Evolutionary conservation across 805 yeast genomes (phyloP).

Genomic region (Ogataea naganishii): DNA sequence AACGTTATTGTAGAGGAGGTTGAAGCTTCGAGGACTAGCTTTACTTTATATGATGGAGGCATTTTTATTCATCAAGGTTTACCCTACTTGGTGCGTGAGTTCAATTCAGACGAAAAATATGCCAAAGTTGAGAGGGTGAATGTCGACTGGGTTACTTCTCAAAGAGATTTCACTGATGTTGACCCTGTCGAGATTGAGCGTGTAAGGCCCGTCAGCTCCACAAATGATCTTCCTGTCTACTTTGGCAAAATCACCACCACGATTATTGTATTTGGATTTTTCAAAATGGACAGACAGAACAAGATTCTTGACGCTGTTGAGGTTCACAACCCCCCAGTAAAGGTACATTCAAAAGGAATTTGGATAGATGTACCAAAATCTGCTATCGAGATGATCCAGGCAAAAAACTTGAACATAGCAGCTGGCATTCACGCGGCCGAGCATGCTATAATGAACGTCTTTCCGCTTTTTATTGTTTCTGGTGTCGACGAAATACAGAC

Average conservation of each 20-base stretch:
- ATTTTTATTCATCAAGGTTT: conserved; percentile 91
- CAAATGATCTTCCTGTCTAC: conserved; percentile 48
- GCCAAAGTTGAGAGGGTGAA: conserved; percentile 84
- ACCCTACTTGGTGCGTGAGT: conserved; percentile 79
- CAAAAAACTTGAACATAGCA: conserved; percentile 59
- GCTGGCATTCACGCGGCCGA: conserved; percentile 97
- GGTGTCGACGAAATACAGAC: conserved; percentile 76
- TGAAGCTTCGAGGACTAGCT: conserved; percentile 82
- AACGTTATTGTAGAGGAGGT: conserved; percentile 80
- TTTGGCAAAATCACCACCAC: conserved; percentile 71
- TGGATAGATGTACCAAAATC: conserved; percentile 80
- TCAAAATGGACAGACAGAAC: conserved; percentile 68
- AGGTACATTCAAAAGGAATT: conserved; percentile 64
- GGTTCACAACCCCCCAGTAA: conserved; percentile 80
- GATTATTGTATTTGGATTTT: conserved; percentile 82
- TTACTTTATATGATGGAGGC: conserved; percentile 87
- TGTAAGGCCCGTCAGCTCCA: conserved; percentile 45
- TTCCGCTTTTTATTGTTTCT: conserved; percentile 66
- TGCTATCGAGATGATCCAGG: conserved; percentile 51
- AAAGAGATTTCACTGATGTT: conserved; percentile 87
- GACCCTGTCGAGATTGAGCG: conserved; percentile 73
- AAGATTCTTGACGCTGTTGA: conserved; percentile 91
- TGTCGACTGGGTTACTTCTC: conserved; percentile 91
- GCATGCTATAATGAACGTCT: conserved; percentile 74
- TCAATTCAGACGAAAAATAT: conserved; percentile 66